A percentile compares a stretch with the other conserved stretches of the same genome.
These are phyloP conservation scores for Rhizophora mangle DNA, from an alignment of 345 rosid species.

Conservation along the genomic window DNA sequence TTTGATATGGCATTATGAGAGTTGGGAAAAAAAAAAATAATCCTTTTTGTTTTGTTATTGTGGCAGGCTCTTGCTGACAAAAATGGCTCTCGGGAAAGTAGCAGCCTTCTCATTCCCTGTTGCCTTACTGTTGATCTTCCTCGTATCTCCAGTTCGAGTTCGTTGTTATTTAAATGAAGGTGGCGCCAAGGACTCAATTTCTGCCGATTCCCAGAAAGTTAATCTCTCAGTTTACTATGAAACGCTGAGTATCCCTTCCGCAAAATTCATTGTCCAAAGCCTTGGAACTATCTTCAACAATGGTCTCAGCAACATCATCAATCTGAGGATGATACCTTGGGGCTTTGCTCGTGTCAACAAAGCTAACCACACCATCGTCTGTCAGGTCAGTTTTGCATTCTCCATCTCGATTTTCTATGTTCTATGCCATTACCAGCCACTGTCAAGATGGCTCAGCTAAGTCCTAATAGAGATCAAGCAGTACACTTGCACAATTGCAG, in stretches of 20 bases:
- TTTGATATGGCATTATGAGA: not conserved
- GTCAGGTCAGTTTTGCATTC: conserved; percentile 28
- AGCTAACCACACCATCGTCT: conserved; percentile 17
- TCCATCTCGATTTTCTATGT: not conserved
- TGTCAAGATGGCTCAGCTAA: not conserved
- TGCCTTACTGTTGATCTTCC: conserved; percentile 4
- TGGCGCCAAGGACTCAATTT: conserved; percentile 1
- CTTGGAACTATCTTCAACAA: conserved; percentile 32
- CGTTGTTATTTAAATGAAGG: not conserved
- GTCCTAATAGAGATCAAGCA: no score
- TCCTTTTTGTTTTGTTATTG: not conserved
- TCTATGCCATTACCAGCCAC: not conserved
- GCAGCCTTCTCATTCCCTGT: not conserved
- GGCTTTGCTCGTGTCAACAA: conserved; percentile 29
- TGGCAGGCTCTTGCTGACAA: conserved; percentile 6
- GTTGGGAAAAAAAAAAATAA: not conserved
- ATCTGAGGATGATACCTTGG: conserved; percentile 49
- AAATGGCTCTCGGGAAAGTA: conserved; percentile 20
- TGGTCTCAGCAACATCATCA: conserved; percentile 37
- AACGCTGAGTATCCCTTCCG: conserved; percentile 25
- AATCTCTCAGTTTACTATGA: conserved; percentile 44
- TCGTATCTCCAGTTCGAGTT: conserved; percentile 16
- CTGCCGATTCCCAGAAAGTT: conserved; percentile 25
- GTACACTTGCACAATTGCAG: not conserved
- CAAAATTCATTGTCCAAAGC: conserved; percentile 32